Base-by-base conservation (phyloP, 2,329 filamentous ascomycete genomes). In the Colletotrichum tanaceti region DNA sequence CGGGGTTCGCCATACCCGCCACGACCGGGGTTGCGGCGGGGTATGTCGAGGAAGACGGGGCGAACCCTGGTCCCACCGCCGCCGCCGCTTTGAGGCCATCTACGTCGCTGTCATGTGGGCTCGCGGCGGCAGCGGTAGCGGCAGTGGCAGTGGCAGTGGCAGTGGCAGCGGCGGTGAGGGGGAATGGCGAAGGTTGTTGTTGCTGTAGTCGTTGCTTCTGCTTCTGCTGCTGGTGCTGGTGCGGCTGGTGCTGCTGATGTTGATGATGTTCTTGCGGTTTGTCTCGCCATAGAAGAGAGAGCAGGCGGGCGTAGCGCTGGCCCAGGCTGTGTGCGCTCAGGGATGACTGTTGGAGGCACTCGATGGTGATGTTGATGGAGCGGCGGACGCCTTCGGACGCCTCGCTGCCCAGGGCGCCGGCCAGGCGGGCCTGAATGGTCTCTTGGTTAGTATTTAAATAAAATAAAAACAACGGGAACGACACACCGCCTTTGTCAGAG, bases 271-370 rank as follows among this genome's bases (percentile, higher is more conserved):
- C 43, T 49, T 47, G 71, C 10, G 63, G 55, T 16, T 66, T 70
- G 65, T 77, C 84, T 38, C 86, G 81, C 89, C 88, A 90, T 2
- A 91, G 77, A 18, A 90, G 80, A 50, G 87, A 85, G 0, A 91
- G 79, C 1, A 90, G 84, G 20, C 86, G 82, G 4, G 88, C 86
- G 72, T 90, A 91, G 16, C 89, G 83, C 20, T 86, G 84, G 1
- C 88, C 89, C 22, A 90, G 84, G 70, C 89, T 86, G 58, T 90
- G 87, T 1, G 84, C 79, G 11, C 86, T 87, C 4, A 83, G 81
- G 6, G 86, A 89, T 1, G 87, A 86, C 73, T 84, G 84, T 71
- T 87, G 86, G 14, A 91, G 79, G n/a, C 85, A 83, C 35, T 86
- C 83, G 43, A 89, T 88, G 3, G 87, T 88, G 65, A 84, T 84